Evolutionary conservation across 148 eudicot genomes (phyloP).

Genomic region (Spergularia marina): DNA sequence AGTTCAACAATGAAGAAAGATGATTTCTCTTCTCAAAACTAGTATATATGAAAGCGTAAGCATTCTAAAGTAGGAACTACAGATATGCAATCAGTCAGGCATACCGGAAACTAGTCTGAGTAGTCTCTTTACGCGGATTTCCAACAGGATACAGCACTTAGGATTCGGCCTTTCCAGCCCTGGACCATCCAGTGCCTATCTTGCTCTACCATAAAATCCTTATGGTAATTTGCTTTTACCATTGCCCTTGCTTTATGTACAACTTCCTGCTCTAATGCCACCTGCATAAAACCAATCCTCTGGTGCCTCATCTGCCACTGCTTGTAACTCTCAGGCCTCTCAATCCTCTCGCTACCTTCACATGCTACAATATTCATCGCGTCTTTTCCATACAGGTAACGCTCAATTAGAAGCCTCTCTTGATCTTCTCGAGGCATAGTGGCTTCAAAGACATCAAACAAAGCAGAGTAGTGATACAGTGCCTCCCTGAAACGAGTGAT

Average conservation of each 20-base stretch:
- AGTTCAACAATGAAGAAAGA: too few relatives aligned
- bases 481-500: conserved; percentile 32
- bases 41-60: too few relatives aligned
- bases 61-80: background rate
- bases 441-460: conserved; percentile 30
- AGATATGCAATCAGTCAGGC: background rate
- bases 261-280: conserved; percentile 19
- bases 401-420: conserved; percentile 26
- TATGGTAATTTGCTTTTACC: conserved; percentile 28
- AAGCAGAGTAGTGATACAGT: conserved; percentile 26
- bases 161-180: conserved; percentile 27
- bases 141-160: conserved; percentile 22
- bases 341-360: conserved; percentile 30
- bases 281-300: conserved; percentile 24
- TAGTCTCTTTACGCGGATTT: conserved; percentile 6
- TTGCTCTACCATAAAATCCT: conserved; percentile 24
- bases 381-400: conserved; percentile 19
- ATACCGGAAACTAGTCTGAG: background rate
- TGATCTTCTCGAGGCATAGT: conserved; percentile 24
- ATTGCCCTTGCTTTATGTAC: conserved; percentile 17
- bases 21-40: too few relatives aligned
- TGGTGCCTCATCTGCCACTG: conserved; percentile 29
- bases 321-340: conserved; percentile 31
- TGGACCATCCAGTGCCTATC: conserved; percentile 26
- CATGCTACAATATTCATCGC: conserved; percentile 29